Percentiles rank a stretch among this genome's conserved stretches.
Evolutionary conservation across 2,329 filamentous ascomycete species (phyloP).

Genomic region (Fusarium sp.): DNA sequence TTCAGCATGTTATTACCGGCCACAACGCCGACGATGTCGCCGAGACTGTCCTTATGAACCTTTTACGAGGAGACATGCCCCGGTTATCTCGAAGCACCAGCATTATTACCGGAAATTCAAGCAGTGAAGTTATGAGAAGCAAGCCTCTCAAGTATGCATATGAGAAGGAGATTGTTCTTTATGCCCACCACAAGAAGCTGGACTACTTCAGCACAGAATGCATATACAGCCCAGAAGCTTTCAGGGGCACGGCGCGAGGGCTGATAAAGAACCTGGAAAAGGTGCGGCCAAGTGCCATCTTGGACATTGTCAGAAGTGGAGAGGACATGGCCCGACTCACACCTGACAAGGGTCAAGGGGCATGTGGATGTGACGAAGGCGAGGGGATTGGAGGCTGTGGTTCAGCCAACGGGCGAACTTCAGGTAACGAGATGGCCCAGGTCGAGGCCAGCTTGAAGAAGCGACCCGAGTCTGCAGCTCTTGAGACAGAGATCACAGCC

Average conservation of each 20-base stretch:
- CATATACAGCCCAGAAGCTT: constrained; percentile 97
- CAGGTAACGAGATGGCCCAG: constrained; percentile 81
- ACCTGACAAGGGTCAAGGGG: constrained; percentile 52
- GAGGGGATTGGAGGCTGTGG: constrained; percentile 76
- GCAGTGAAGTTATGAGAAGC: constrained; percentile 91
- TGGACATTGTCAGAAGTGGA: constrained; percentile 93
- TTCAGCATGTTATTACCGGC: constrained; percentile 94
- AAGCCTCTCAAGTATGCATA: constrained; percentile 99
- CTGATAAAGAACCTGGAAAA: constrained; percentile 96
- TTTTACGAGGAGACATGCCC: constrained; percentile 89
- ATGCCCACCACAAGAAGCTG: constrained; percentile 95
- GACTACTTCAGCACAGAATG: constrained; percentile 99
- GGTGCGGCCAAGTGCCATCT: constrained; percentile 90
- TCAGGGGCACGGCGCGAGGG: constrained; percentile 88
- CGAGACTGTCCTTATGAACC: constrained; percentile 97
- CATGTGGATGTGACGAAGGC: constrained; percentile 53
- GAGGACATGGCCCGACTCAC: constrained; percentile 93
- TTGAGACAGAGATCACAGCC: constrained; percentile 51
- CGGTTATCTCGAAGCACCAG: constrained; percentile 88
- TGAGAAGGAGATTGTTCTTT: constrained; percentile 98
- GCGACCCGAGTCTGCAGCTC: constrained; percentile 30
- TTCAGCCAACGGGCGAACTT: constrained; percentile 68
- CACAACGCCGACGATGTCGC: constrained; percentile 98
- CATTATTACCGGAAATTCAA: constrained; percentile 82
- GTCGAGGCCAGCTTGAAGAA: constrained; percentile 70